A percentile compares a stretch with the other conserved stretches of the same genome.
Conservation (phyloP, 1,139 yeast genomes). For the Kurtzmaniella natalensis region DNA sequence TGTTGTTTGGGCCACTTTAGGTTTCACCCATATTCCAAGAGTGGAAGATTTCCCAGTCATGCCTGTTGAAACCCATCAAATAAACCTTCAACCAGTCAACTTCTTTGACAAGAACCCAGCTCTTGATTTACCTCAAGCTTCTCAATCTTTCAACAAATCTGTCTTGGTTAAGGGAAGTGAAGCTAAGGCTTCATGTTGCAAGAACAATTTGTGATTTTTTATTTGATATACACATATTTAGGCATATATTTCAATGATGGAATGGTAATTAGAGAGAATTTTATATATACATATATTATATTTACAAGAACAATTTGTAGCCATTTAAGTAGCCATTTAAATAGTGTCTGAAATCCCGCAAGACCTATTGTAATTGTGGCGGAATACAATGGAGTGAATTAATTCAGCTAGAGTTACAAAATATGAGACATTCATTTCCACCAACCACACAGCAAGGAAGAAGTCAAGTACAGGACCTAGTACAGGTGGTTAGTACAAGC, state of each 20-base stretch:
- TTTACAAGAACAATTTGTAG: no score
- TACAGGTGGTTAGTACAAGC: no score
- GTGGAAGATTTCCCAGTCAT: constrained; percentile 92
- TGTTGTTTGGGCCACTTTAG: constrained; percentile 85
- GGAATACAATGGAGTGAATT: no score
- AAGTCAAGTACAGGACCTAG: no score
- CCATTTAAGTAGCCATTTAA: no score
- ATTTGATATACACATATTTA: not conserved
- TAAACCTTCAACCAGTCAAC: constrained; percentile 67
- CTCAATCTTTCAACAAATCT: constrained; percentile 71
- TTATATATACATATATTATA: no score
- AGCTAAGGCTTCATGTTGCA: constrained; percentile 38
- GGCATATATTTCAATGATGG: not conserved
- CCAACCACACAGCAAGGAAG: no score
- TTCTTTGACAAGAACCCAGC: constrained; percentile 84
- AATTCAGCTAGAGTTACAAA: no score
- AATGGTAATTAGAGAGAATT: not conserved
- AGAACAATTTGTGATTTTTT: constrained; percentile 27
- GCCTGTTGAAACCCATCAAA: constrained; percentile 77
- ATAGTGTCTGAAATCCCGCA: no score
- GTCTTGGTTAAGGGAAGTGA: constrained; percentile 27
- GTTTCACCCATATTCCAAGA: constrained; percentile 83
- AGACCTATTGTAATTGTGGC: no score
- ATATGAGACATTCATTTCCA: no score
- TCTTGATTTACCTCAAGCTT: constrained; percentile 74